Evolutionary conservation across 371 early-diverging fungal species (phyloP).

Genomic region (Mucor velutinosus): DNA sequence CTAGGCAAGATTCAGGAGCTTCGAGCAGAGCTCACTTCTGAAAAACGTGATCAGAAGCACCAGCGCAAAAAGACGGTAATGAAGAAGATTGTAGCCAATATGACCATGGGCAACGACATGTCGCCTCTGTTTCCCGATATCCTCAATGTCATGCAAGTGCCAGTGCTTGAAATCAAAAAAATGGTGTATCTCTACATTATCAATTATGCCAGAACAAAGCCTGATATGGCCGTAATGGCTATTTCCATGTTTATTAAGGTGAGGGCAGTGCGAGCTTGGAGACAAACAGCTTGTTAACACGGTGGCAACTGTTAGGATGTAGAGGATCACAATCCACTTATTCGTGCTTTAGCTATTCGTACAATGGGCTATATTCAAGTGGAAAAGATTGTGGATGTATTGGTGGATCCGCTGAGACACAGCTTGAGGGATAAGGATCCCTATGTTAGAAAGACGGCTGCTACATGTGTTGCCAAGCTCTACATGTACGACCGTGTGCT

Average conservation of each 20-base stretch:
- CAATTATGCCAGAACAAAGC: constrained; percentile 85
- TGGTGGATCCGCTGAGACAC: constrained; percentile 81
- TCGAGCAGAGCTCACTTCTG: constrained; percentile 86
- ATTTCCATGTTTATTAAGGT: constrained; percentile 73
- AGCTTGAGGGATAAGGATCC: constrained; percentile 75
- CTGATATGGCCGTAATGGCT: constrained; percentile 89
- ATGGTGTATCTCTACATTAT: constrained; percentile 91
- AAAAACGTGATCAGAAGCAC: constrained; percentile 89
- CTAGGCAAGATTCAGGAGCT: constrained; percentile 96
- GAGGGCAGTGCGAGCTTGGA: background rate
- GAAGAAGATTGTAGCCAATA: constrained; percentile 96
- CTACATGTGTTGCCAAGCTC: constrained; percentile 89
- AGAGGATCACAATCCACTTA: constrained; percentile 87
- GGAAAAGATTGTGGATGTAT: constrained; percentile 84
- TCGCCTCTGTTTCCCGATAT: constrained; percentile 80
- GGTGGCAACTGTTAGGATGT: constrained; percentile 55
- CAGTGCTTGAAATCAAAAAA: constrained; percentile 76
- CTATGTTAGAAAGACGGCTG: constrained; percentile 95
- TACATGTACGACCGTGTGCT: constrained; percentile 68
- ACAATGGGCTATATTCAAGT: constrained; percentile 95
- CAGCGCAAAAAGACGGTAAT: constrained; percentile 87
- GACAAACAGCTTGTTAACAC: background rate
- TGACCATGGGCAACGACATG: constrained; percentile 99
- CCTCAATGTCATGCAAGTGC: constrained; percentile 59
- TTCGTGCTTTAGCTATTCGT: constrained; percentile 89